phyloP scores from a whole-genome alignment of 495 filamentous ascomycete species.

The Endocarpon pusillum region DNA sequence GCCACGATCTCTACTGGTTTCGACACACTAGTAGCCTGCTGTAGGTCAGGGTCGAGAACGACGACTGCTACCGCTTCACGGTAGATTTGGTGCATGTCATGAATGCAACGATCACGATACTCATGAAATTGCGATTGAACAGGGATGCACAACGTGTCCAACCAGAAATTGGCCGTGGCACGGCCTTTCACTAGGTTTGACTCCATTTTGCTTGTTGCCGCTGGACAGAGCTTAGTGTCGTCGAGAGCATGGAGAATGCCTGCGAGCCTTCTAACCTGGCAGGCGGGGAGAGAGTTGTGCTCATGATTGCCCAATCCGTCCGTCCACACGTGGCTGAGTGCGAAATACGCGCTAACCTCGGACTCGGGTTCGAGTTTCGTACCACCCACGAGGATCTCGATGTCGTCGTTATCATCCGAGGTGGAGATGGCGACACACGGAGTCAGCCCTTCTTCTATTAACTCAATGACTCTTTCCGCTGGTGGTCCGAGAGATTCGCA shows the following conservation, averaged over 20 bases:
- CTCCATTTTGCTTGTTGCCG: neutral
- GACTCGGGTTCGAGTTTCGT: neutral
- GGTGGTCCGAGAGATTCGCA: neutral
- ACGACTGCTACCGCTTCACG: constrained; percentile 10
- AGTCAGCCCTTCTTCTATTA: neutral
- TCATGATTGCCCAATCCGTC: constrained; percentile 10
- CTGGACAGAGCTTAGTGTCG: neutral
- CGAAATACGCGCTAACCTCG: constrained; percentile 5
- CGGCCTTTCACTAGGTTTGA: neutral
- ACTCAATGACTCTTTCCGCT: neutral
- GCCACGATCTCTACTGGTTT: constrained; percentile 7
- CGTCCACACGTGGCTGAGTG: constrained; percentile 11
- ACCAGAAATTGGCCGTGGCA: constrained; percentile 11
- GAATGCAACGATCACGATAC: constrained; percentile 10
- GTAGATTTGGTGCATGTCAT: constrained; percentile 14
- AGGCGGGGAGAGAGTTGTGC: constrained; percentile 6
- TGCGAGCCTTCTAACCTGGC: constrained; percentile 6
- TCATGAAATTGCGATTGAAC: constrained; percentile 3
- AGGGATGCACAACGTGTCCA: constrained; percentile 21
- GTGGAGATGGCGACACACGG: neutral
- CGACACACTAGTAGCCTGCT: constrained; percentile 2
- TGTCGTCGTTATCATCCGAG: neutral
- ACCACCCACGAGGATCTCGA: neutral
- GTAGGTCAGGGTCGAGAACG: constrained; percentile 15
- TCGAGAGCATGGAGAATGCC: neutral